A percentile compares a stretch with the other conserved stretches of the same genome.
Conservation (phyloP, 164 flowering plant genomes). For the Buxus sempervirens region DNA sequence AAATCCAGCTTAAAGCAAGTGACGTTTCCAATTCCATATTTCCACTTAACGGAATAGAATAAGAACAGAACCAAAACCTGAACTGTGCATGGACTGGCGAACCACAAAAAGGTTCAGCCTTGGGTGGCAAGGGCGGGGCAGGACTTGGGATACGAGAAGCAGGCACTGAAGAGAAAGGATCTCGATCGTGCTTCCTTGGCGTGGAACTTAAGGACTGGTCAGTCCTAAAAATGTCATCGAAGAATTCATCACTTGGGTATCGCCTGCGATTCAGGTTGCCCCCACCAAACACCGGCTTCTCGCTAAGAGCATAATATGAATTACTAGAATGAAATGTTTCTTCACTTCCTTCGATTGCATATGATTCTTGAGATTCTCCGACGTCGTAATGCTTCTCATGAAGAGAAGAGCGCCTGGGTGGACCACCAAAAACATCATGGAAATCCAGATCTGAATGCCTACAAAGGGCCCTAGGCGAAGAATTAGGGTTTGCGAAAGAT, state of each 20-base stretch:
- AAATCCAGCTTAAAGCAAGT: no score
- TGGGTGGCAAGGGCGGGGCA: slow-evolving; percentile 30
- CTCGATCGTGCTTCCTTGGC: slow-evolving; percentile 29
- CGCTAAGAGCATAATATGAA: slow-evolving; percentile 37
- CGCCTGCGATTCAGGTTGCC: slow-evolving; percentile 36
- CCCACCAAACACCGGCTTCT: slow-evolving; percentile 83
- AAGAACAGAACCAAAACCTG: slow-evolving; percentile 44
- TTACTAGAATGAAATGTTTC: background rate
- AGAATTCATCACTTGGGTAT: slow-evolving; percentile 50
- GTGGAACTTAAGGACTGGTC: slow-evolving; percentile 31
- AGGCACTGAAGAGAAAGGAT: slow-evolving; percentile 36
- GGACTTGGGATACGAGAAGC: slow-evolving; percentile 56
- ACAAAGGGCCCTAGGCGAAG: slow-evolving; percentile 17
- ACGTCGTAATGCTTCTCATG: slow-evolving; percentile 37
- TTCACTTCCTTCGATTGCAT: slow-evolving; percentile 17
- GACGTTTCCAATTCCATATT: no score
- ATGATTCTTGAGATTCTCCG: slow-evolving; percentile 14
- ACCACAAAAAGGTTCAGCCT: slow-evolving; percentile 34
- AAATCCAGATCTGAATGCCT: slow-evolving; percentile 64
- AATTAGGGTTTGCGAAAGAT: slow-evolving; percentile 16
- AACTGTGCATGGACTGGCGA: slow-evolving; percentile 42
- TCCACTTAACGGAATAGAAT: no score
- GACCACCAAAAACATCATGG: slow-evolving; percentile 90
- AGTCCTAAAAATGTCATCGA: slow-evolving; percentile 68
- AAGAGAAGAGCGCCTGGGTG: slow-evolving; percentile 65